Evolutionary conservation across 1,284 basidiomycete species (phyloP).

Genomic region (Ceratobasidium sp.): DNA sequence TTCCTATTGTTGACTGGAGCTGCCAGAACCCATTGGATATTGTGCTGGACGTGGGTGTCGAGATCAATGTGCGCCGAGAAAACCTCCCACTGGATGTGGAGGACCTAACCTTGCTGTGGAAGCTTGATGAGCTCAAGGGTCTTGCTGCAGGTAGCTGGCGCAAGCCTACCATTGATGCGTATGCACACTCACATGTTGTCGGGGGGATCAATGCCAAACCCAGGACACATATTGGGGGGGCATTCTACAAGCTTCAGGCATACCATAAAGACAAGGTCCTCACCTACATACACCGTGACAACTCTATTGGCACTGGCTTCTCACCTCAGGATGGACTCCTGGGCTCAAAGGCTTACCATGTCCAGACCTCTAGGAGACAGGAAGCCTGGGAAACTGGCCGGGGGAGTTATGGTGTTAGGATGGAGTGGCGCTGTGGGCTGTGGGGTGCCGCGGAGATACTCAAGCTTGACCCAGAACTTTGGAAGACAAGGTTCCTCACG

Average conservation of each 20-base stretch:
- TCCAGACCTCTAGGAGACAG: not conserved
- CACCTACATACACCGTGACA: slow-evolving; percentile 16
- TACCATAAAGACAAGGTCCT: slow-evolving; percentile 17
- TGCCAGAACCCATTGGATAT: slow-evolving; percentile 4
- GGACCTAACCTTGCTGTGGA: slow-evolving; percentile 13
- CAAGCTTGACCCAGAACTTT: not conserved
- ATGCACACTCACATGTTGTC: slow-evolving; percentile 15
- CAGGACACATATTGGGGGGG: not conserved
- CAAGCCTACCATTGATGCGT: not conserved
- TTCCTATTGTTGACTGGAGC: slow-evolving; percentile 12
- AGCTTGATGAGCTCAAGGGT: not conserved
- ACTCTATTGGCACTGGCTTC: not conserved
- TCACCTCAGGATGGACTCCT: not conserved
- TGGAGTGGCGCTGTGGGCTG: not conserved
- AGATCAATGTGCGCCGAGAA: not conserved
- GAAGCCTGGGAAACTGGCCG: not conserved
- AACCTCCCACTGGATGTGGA: not conserved
- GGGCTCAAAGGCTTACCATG: not conserved
- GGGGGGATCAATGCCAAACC: not conserved
- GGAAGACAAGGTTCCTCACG: not conserved
- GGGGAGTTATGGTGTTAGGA: not conserved
- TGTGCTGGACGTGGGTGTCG: slow-evolving; percentile 3
- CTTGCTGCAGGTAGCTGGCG: not conserved
- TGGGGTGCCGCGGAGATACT: not conserved
- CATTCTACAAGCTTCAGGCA: not conserved